Base-by-base conservation (phyloP, 306 rosid species). In the Mimosa bimucronata region DNA sequence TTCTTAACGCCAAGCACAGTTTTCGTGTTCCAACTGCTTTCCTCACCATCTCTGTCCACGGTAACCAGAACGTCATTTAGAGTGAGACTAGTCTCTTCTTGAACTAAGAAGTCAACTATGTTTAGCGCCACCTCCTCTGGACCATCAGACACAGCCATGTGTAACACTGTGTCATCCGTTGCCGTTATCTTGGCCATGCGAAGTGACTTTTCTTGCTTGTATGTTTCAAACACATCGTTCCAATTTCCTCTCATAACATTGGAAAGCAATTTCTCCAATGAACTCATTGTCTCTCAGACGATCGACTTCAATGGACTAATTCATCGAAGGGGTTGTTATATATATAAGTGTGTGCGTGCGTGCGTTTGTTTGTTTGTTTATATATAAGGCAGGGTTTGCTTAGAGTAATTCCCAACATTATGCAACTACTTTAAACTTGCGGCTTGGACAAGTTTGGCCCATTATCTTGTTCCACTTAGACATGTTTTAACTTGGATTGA, bases 121-220 rank as follows among this genome's bases (percentile, higher is more conserved):
- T 19, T 7, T 2, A 0, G 10, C 58, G 8, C 11, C 1, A 2
- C 26, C 0, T 52, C 0, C 25, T 0, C 2, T 52, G 1, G 0
- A 8, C 60, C 12, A 19, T 7, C 5, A 6, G 0, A 52, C 25
- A 52, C 60, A 19, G 26, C 60, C 11, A 52, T 19, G 60, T 52
- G 60, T 6, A 52, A 52, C 25, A 52, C 10, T 52, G 26, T 52
- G 25, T 52, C 25, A 18, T 10, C 26, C 2, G 3, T 52, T 6
- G 11, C 3, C 3, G 12, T 52, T 52, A 52, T 52, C 25, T 18
- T 52, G 11, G 25, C 60, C 25, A 0, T 19, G 1, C 58, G 25
- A 52, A 52, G 60, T 3, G 25, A 9, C 12, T 23, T 19, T 19
- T 52, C 25, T 52, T 52, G 25, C 10, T 52, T n/a, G 4, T 19